Percentiles rank a stretch among this genome's conserved stretches.
phyloP scores from a whole-genome alignment of 257 asterid genomes.

The Nicotiana sylvestris region DNA sequence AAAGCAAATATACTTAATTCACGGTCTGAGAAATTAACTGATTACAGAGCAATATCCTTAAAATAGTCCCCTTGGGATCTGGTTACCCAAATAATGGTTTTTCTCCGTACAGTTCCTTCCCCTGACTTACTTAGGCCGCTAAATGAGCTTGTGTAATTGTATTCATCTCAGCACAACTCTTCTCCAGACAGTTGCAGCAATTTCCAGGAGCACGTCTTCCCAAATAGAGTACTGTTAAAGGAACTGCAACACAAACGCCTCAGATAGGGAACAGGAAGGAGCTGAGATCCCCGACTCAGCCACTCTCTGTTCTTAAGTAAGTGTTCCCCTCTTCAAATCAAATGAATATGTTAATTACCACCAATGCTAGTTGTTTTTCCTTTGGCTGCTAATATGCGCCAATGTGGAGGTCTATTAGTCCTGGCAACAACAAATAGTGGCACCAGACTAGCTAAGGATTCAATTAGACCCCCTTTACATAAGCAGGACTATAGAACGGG shows the following conservation, averaged over 20 bases:
- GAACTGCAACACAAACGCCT: not conserved
- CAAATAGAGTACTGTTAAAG: not conserved
- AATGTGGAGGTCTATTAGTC: not conserved
- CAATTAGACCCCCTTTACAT: not conserved
- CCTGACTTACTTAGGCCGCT: not conserved
- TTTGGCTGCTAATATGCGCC: not conserved
- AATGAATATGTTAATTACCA: not conserved
- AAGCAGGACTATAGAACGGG: conserved; percentile 8
- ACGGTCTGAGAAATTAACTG: not conserved
- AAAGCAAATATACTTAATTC: not conserved
- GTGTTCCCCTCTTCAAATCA: not conserved
- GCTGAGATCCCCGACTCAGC: not conserved
- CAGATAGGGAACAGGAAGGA: not conserved
- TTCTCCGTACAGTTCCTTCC: not conserved
- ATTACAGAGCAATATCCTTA: not conserved
- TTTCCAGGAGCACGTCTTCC: not conserved
- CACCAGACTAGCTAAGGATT: not conserved
- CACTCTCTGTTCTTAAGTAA: not conserved
- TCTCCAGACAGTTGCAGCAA: not conserved
- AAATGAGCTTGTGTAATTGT: not conserved
- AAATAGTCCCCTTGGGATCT: not conserved
- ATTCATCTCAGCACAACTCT: conserved; percentile 6
- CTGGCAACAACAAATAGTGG: not conserved
- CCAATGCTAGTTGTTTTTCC: not conserved
- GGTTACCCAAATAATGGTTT: not conserved